A percentile compares a stretch with the other conserved stretches of the same genome.
Evolutionary conservation across 257 asterid species (phyloP).

Genomic region (Eustoma russellianum): DNA sequence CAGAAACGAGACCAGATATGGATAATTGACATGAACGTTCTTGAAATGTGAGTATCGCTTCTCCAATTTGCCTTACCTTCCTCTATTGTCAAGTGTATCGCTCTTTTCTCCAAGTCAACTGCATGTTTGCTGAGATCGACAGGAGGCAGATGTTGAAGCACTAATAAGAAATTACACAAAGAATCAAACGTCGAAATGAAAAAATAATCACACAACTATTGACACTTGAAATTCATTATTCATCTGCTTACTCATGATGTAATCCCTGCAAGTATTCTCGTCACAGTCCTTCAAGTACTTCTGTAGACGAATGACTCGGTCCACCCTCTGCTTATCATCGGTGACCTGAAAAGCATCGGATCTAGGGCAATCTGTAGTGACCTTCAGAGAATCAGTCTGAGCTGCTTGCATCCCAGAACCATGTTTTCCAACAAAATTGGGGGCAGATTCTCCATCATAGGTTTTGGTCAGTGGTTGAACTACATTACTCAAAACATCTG

Average conservation of each 20-base stretch:
- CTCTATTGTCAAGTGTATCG: constrained; percentile 52
- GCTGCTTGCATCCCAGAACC: constrained; percentile 28
- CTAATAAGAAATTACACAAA: constrained; percentile 32
- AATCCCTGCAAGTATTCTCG: constrained; percentile 42
- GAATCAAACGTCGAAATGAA: constrained; percentile 4
- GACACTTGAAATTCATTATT: constrained; percentile 11
- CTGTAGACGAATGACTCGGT: constrained; percentile 59
- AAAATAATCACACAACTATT: constrained; percentile 6
- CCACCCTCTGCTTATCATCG: constrained; percentile 45
- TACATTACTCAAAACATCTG: constrained; percentile 24
- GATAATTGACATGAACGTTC: no score
- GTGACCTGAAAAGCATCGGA: constrained; percentile 26
- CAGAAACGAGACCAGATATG: no score
- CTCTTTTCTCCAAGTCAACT: constrained; percentile 62
- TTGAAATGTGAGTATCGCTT: no score
- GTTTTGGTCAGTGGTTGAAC: constrained; percentile 31
- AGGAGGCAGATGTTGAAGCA: constrained; percentile 49
- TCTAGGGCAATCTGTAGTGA: constrained; percentile 34
- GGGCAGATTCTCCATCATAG: constrained; percentile 34
- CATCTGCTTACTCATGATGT: constrained; percentile 53
- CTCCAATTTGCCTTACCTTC: constrained; percentile 48
- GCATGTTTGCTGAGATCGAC: constrained; percentile 75
- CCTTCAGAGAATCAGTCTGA: constrained; percentile 27
- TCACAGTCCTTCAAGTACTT: constrained; percentile 70
- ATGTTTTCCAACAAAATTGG: constrained; percentile 40